phyloP scores from a whole-genome alignment of 2,329 filamentous ascomycete species.

The Dactylonectria estremocensis region DNA sequence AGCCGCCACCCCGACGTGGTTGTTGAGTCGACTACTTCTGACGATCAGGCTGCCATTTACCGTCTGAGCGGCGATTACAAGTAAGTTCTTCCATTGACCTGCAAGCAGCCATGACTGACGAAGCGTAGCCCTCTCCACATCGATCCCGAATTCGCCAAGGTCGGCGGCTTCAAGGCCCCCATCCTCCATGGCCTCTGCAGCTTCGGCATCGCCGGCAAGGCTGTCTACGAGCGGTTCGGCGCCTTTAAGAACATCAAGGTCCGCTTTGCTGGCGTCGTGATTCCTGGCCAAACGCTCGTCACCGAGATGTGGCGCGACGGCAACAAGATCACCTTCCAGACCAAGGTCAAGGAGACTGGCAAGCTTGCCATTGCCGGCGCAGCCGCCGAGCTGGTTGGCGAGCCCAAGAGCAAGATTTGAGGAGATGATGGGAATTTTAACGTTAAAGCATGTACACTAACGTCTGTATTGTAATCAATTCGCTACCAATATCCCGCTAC shows the following conservation, averaged over 20 bases:
- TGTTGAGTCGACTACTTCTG: slow-evolving; percentile 87
- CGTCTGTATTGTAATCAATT: slow-evolving; percentile 47
- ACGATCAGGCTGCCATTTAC: slow-evolving; percentile 95
- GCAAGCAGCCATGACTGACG: slow-evolving; percentile 13
- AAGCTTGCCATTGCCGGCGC: slow-evolving; percentile 88
- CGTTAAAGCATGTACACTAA: slow-evolving; percentile 42
- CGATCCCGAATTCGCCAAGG: slow-evolving; percentile 93
- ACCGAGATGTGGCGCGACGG: slow-evolving; percentile 97
- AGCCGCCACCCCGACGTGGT: slow-evolving; percentile 84
- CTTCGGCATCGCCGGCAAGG: slow-evolving; percentile 93
- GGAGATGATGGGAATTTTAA: slow-evolving; percentile 31
- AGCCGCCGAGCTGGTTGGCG: slow-evolving; percentile 78
- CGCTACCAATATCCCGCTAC: slow-evolving; percentile 34
- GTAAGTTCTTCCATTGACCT: slow-evolving; percentile 52
- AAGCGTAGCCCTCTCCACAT: slow-evolving; percentile 83
- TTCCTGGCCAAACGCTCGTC: slow-evolving; percentile 89
- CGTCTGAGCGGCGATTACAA: slow-evolving; percentile 95
- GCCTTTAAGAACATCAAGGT: slow-evolving; percentile 93
- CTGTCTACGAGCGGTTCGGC: slow-evolving; percentile 88
- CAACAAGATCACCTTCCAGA: slow-evolving; percentile 85
- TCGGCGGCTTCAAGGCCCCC: slow-evolving; percentile 93
- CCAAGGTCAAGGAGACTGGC: slow-evolving; percentile 91
- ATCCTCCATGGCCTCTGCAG: slow-evolving; percentile 98
- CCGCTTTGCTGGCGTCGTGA: slow-evolving; percentile 86
- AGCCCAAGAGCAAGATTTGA: slow-evolving; percentile 52